Evolutionary conservation across 2,329 filamentous ascomycete species (phyloP).

Genomic region (Monosporascus sp.): DNA sequence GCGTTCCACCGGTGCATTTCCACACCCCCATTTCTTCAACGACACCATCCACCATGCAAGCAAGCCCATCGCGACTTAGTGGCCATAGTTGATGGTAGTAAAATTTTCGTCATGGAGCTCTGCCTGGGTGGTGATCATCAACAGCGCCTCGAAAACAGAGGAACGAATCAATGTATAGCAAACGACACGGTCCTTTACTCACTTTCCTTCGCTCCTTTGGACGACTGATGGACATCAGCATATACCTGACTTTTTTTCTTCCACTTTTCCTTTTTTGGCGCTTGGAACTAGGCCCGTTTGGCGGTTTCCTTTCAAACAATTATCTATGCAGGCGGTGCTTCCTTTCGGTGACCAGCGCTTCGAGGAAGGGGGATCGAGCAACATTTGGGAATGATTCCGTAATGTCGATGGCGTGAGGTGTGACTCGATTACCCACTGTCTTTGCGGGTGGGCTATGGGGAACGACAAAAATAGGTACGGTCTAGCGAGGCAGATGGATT

Average conservation of each 20-base stretch:
- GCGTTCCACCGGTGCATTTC: too few species aligned
- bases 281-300: background rate
- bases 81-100: background rate
- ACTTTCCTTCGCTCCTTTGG: background rate
- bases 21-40: too few species aligned
- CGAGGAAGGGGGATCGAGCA: too few species aligned
- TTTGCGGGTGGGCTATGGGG: too few species aligned
- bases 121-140: background rate
- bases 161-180: background rate
- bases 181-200: background rate
- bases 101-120: background rate
- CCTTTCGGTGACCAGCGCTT: background rate
- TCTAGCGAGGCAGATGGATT: too few species aligned
- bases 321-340: background rate
- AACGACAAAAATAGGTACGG: too few species aligned
- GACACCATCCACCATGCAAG: too few species aligned
- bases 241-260: background rate
- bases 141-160: background rate
- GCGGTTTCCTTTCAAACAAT: background rate
- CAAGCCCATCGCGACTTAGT: too few species aligned
- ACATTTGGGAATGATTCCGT: too few species aligned
- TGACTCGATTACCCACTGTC: too few species aligned
- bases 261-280: background rate
- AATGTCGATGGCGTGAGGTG: too few species aligned
- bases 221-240: background rate